A percentile compares a stretch with the other conserved stretches of the same genome.
These are phyloP conservation scores for Plasmodium yoelii DNA, from an alignment of 169 alveolate genomes.

Conservation along the genomic window DNA sequence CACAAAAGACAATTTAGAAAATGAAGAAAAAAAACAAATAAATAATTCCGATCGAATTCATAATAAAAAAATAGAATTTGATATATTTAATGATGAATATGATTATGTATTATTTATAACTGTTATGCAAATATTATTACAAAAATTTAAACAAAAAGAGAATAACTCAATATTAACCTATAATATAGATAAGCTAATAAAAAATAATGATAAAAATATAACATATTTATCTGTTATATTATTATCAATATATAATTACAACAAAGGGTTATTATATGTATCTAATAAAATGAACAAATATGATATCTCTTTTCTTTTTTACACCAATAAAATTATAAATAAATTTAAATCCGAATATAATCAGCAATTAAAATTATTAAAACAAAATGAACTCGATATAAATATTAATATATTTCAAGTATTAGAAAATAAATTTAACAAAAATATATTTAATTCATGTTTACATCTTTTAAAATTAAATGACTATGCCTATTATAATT, in stretches of 20 bases:
- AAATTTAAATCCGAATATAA: conserved; percentile 9
- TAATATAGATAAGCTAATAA: conserved; percentile 59
- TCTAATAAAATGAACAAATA: conserved; percentile 57
- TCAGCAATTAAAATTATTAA: background rate
- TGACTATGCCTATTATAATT: conserved; percentile 22
- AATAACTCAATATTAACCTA: conserved; percentile 19
- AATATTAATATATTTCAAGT: background rate
- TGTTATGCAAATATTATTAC: conserved; percentile 64
- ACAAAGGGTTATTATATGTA: conserved; percentile 45
- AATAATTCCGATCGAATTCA: conserved; percentile 2
- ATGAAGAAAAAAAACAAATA: background rate
- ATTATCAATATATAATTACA: conserved; percentile 61
- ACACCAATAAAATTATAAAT: conserved; percentile 16
- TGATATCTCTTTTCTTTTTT: conserved; percentile 58
- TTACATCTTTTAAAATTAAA: conserved; percentile 37
- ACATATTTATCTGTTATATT: conserved; percentile 56
- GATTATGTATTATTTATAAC: conserved; percentile 62
- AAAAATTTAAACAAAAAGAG: conserved; percentile 54
- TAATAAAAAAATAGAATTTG: conserved; percentile 37
- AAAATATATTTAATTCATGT: conserved; percentile 38
- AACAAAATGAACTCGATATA: background rate
- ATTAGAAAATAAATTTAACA: conserved; percentile 11
- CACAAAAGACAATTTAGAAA: background rate
- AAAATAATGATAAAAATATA: conserved; percentile 61
- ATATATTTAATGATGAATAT: conserved; percentile 64